Base-by-base conservation (phyloP, 192 early-diverging fungal genomes). In the Helicostylum pulchrum region DNA sequence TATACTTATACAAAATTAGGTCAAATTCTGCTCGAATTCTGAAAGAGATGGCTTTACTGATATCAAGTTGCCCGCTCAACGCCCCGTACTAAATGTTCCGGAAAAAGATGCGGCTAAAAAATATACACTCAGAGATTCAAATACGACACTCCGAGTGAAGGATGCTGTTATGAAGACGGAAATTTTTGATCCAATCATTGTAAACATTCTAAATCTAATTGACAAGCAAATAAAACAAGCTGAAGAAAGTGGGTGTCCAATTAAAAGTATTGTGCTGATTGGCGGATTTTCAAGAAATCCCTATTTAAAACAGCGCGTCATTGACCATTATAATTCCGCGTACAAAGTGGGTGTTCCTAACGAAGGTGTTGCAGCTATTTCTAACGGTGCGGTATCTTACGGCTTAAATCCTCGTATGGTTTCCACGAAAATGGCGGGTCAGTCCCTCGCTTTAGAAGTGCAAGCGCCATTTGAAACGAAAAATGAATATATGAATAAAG, bases 261-360 rank as follows among this genome's bases (percentile, higher is more conserved):
- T 77, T 19, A 70, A 75, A 7, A 75, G 77, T 30, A 76, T 82
- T 26, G 70, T 82, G 44, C 64, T 82, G 65, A 78, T 80, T 11
- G 81, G 81, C 47, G 81, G 80, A 12, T 83, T 83, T 50, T 75
- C 77, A n/a, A 76, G 78, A 21, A 79, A 77, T 36, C 74, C 65
- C 31, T 84, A 84, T 48, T 65, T 84, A 20, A 70, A 71, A 42
- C 57, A 65, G 14, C 76, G 74, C 21, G 69, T 81, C 17, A 44
- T 73, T 12, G 67, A 65, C 19, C 80, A 78, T 39, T 66, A 61
- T 15, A 45, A 44, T n/a, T 62, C 70, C 17, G 76, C 80, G 0
- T 63, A 62, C 9, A 68, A 68, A 7, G 78, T 84, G 23, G 77
- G 64, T 31, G 69, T 51, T 19, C 71, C 71, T 19, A 45, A 60